These are phyloP conservation scores for Takashimella koratensis DNA, from an alignment of 1,284 basidiomycete genomes.

Conservation along the genomic window DNA sequence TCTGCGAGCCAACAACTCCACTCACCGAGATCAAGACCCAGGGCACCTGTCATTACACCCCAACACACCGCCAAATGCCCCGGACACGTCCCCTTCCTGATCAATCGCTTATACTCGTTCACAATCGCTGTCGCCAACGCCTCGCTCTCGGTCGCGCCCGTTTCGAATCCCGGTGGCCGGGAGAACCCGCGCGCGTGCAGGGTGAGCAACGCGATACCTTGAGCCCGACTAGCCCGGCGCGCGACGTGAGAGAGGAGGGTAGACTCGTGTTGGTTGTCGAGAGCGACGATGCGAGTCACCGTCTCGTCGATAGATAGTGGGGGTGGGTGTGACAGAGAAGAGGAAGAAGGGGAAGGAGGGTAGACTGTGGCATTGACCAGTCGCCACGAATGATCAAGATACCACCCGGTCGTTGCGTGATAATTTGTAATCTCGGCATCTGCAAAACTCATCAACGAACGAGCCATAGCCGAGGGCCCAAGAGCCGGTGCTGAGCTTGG, in stretches of 20 bases:
- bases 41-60: slow-evolving; percentile 73
- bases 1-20: slow-evolving; percentile 1
- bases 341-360: not conserved
- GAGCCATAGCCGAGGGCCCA: slow-evolving; percentile 7
- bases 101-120: slow-evolving; percentile 62
- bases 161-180: slow-evolving; percentile 48
- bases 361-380: slow-evolving; percentile 14
- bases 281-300: slow-evolving; percentile 53
- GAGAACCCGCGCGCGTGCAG: slow-evolving; percentile 80
- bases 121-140: slow-evolving; percentile 51
- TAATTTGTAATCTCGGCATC: slow-evolving; percentile 56
- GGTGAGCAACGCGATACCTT: slow-evolving; percentile 89
- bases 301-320: not conserved
- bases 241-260: slow-evolving; percentile 88
- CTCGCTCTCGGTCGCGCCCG: slow-evolving; percentile 7
- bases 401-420: slow-evolving; percentile 67
- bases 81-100: slow-evolving; percentile 61
- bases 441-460: slow-evolving; percentile 38
- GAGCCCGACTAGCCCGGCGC: slow-evolving; percentile 79
- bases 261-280: slow-evolving; percentile 77
- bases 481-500: slow-evolving; percentile 5
- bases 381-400: slow-evolving; percentile 66
- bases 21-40: slow-evolving; percentile 70
- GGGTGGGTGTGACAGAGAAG: too few species aligned
- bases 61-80: slow-evolving; percentile 90